Evolutionary conservation across 768 basidiomycete genomes (phyloP).

Genomic region (Multifurca ochricompacta): DNA sequence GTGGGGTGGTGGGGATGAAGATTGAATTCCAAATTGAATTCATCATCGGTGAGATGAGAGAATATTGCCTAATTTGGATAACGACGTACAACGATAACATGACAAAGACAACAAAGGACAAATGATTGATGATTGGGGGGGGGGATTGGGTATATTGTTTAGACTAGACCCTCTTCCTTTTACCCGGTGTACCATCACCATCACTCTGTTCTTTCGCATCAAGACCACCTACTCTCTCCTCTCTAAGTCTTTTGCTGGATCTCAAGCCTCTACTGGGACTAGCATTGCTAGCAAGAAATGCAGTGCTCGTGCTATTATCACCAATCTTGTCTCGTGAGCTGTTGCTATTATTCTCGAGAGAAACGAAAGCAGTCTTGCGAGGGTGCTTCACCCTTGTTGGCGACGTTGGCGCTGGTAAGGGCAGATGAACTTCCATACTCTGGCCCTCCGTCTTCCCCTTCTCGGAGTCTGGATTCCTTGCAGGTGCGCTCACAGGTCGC

Average conservation of each 20-base stretch:
- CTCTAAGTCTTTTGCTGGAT: constrained; percentile 8
- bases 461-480: neutral
- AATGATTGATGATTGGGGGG: too few relatives aligned
- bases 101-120: neutral
- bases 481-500: neutral
- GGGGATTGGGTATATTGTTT: too few relatives aligned
- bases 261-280: neutral
- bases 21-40: neutral
- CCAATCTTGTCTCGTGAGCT: neutral
- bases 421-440: neutral
- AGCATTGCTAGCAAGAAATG: neutral
- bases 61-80: constrained; percentile 1
- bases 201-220: neutral
- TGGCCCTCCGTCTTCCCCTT: neutral
- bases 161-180: constrained; percentile 6
- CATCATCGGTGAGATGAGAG: too few relatives aligned
- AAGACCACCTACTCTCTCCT: neutral
- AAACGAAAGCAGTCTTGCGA: neutral
- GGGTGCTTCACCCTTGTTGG: constrained; percentile 3
- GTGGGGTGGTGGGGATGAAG: neutral
- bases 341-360: neutral
- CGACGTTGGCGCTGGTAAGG: neutral
- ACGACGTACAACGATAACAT: neutral
- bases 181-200: neutral
- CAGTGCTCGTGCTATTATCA: neutral